Evolutionary conservation across 345 rosid genomes (phyloP), one percentile per base, ranked within the genome.

Genomic region (Salix koriyanagi): DNA sequence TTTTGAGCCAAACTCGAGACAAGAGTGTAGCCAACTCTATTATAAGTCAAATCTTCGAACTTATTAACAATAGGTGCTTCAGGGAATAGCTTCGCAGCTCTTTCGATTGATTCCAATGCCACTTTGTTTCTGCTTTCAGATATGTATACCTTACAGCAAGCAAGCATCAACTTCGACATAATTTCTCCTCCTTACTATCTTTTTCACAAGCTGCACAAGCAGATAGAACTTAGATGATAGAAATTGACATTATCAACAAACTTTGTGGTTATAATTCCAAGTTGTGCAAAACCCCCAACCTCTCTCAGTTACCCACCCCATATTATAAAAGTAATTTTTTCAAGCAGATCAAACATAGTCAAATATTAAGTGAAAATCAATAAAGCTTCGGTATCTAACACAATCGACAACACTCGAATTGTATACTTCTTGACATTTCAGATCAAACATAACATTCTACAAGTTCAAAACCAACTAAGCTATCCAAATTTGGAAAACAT

Each of bases 141-240:
- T 74, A 93, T 87, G 83, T 93, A 95, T 28, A 93, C 88, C 82
- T 95, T 90, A 79, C 97, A 90, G 83, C 99, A 91, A 67, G 87
- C 89, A 83, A 95, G 91, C 86, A 90, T 82, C 79, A 74, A 72
- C 83, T 84, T 90, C 84, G 84, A 81, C 96, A 95, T 94, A 72
- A 61, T 83, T 41, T 46, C 79, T 80, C 76, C 76, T 75, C 82
- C 72, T 34, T 70, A 48, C 76, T 39, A 37, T 76, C 77, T 75
- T 71, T 69, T 52, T 70, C 64, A 66, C 69, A 72, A 81, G 72
- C 79, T 85, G 90, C 82, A 74, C 30, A 54, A 71, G 48, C 39
- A 80, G 79, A 83, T 46, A 28, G 74, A 26, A 75, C 28, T 66
- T 68, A 64, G 81, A 73, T 67, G 69, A 52, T 37, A 34, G 62